Conservation (phyloP, 1,284 basidiomycete genomes). For the Mycena citricolor region DNA sequence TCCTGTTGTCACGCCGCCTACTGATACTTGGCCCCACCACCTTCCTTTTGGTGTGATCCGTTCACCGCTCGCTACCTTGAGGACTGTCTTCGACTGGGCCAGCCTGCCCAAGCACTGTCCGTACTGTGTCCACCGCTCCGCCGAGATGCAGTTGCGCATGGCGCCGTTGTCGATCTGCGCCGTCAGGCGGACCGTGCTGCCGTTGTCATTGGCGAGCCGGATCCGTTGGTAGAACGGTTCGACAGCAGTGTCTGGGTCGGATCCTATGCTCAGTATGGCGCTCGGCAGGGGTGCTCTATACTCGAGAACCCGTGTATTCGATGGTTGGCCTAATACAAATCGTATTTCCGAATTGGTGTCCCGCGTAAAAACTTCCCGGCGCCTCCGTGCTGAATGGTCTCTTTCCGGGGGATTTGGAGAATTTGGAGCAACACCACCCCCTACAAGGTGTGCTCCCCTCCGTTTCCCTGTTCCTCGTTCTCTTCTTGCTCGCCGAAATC, state of each 20-base stretch:
- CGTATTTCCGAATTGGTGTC: no score
- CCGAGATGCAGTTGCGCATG: slow-evolving; percentile 4
- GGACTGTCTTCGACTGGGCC: slow-evolving; percentile 2
- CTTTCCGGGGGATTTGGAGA: slow-evolving; percentile 14
- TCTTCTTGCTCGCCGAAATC: neutral
- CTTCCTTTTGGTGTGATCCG: slow-evolving; percentile 4
- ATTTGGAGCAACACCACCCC: slow-evolving; percentile 14
- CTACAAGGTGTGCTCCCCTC: slow-evolving; percentile 12
- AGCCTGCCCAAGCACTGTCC: slow-evolving; percentile 9
- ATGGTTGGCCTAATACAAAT: slow-evolving; percentile 7
- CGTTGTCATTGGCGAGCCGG: slow-evolving; percentile 5
- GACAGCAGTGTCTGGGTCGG: neutral
- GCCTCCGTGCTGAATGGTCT: neutral
- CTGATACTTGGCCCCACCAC: slow-evolving; percentile 9
- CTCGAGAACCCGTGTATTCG: slow-evolving; percentile 13
- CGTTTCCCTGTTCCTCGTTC: slow-evolving; percentile 16
- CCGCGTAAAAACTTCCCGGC: slow-evolving; percentile 14
- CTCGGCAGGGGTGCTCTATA: slow-evolving; percentile 5
- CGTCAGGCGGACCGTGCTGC: slow-evolving; percentile 3
- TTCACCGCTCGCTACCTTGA: slow-evolving; percentile 7
- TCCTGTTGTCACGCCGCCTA: neutral
- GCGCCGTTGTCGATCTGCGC: slow-evolving; percentile 11
- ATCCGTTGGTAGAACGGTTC: slow-evolving; percentile 9
- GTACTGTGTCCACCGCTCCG: slow-evolving; percentile 3
- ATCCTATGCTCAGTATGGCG: slow-evolving; percentile 1